phyloP scores from a whole-genome alignment of 805 yeast genomes.

The Myxozyma sirexii region DNA sequence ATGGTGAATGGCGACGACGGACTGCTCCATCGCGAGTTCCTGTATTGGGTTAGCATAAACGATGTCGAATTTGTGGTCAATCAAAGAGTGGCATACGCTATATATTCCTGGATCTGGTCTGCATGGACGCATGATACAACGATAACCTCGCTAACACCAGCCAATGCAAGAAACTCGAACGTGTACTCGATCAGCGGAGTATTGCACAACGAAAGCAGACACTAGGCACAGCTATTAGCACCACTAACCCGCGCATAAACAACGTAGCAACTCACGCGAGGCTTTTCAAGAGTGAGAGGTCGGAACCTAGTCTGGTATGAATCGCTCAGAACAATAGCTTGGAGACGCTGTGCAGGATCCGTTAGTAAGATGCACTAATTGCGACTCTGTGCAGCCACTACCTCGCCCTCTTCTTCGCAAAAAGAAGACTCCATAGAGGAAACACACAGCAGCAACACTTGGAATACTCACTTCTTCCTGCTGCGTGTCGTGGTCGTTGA shows the following conservation, averaged over 20 bases:
- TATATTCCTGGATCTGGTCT: constrained; percentile 80
- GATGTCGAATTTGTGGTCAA: background rate
- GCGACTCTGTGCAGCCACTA: background rate
- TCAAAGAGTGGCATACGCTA: constrained; percentile 48
- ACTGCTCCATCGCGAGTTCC: constrained; percentile 45
- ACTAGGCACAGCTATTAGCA: constrained; percentile 40
- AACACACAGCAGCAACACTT: background rate
- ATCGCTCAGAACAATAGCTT: constrained; percentile 93
- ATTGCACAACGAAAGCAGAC: constrained; percentile 88
- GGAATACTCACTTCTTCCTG: constrained; percentile 16
- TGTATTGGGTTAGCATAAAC: background rate
- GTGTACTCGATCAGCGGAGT: constrained; percentile 95
- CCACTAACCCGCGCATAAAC: background rate
- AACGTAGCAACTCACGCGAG: constrained; percentile 52
- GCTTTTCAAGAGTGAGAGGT: constrained; percentile 84
- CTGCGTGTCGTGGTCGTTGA: constrained; percentile 14
- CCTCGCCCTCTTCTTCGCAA: constrained; percentile 7
- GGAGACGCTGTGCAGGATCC: constrained; percentile 59
- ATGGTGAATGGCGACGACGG: constrained; percentile 77
- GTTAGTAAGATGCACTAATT: background rate
- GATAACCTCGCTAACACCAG: constrained; percentile 87
- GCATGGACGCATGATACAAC: constrained; percentile 90
- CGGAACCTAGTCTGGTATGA: constrained; percentile 88
- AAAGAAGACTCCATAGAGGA: background rate
- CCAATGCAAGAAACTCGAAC: constrained; percentile 86